phyloP scores from a whole-genome alignment of 139 green algal genomes.

The Closterium sp. region DNA sequence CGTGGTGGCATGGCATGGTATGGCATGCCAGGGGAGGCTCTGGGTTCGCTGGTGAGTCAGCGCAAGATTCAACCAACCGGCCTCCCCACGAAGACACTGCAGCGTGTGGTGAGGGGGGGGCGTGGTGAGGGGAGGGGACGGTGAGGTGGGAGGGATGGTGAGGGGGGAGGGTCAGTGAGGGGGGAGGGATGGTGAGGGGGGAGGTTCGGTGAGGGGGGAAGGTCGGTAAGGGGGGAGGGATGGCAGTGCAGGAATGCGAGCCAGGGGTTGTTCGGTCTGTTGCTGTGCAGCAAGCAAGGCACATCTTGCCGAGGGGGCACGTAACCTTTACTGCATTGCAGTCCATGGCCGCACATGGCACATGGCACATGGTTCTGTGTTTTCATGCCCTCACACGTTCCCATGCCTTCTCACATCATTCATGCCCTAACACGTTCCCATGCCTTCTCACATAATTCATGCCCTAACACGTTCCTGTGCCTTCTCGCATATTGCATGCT shows the following conservation, averaged over 20 bases:
- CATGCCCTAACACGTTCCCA: neutral
- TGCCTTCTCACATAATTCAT: no score
- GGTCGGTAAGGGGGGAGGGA: neutral
- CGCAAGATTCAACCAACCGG: slow-evolving; percentile 84
- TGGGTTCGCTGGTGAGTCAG: slow-evolving; percentile 80
- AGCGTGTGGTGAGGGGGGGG: slow-evolving; percentile 65
- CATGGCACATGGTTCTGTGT: no score
- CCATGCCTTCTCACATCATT: no score
- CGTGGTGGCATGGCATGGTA: neutral
- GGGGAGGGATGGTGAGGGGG: neutral
- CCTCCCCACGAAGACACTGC: slow-evolving; percentile 63
- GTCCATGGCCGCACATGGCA: no score
- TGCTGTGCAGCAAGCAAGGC: no score
- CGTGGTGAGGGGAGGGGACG: neutral
- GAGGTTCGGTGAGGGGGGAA: neutral
- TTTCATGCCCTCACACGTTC: neutral
- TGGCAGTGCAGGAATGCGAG: neutral
- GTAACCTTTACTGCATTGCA: no score
- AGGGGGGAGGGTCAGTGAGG: neutral
- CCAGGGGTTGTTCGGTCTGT: neutral
- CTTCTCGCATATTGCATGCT: neutral
- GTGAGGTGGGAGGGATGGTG: neutral
- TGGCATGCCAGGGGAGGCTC: slow-evolving; percentile 67
- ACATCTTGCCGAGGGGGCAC: no score
- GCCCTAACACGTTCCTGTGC: neutral